Conservation (phyloP, 306 rosid species). For the Vigna nakashimae region DNA sequence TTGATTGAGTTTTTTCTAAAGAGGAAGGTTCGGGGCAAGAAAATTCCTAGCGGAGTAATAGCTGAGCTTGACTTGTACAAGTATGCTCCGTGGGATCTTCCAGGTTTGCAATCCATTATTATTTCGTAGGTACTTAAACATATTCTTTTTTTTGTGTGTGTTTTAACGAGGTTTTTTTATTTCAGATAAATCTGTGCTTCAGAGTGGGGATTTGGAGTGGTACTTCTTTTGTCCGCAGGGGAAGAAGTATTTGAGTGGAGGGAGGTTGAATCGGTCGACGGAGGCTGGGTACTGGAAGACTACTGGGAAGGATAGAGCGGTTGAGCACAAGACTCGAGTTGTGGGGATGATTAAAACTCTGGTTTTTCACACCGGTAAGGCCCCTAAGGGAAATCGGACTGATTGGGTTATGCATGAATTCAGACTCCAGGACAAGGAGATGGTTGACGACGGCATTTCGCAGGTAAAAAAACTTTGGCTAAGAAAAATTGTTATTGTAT, state of each 20-base stretch:
- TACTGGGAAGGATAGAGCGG: constrained; percentile 74
- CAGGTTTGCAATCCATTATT: constrained; percentile 57
- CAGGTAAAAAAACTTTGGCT: constrained; percentile 55
- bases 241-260: constrained; percentile 72
- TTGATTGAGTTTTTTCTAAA: constrained; percentile 66
- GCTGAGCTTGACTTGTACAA: constrained; percentile 78
- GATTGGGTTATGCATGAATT: constrained; percentile 94
- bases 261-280: constrained; percentile 73
- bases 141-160: neutral
- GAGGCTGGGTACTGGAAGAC: constrained; percentile 82
- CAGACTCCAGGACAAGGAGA: constrained; percentile 60
- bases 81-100: constrained; percentile 83
- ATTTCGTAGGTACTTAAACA: neutral
- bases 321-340: constrained; percentile 37
- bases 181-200: constrained; percentile 60
- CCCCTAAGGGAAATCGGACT: constrained; percentile 70
- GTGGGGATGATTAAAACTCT: constrained; percentile 79
- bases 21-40: constrained; percentile 64
- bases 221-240: constrained; percentile 75
- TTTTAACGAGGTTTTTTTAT: constrained; percentile 10
- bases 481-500: neutral
- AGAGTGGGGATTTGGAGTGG: constrained; percentile 72
- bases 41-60: constrained; percentile 45
- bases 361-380: constrained; percentile 64
- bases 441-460: constrained; percentile 40